A percentile compares a stretch with the other conserved stretches of the same genome.
Conservation (phyloP, 441 rosid species). For the Corymbia citriodora region DNA sequence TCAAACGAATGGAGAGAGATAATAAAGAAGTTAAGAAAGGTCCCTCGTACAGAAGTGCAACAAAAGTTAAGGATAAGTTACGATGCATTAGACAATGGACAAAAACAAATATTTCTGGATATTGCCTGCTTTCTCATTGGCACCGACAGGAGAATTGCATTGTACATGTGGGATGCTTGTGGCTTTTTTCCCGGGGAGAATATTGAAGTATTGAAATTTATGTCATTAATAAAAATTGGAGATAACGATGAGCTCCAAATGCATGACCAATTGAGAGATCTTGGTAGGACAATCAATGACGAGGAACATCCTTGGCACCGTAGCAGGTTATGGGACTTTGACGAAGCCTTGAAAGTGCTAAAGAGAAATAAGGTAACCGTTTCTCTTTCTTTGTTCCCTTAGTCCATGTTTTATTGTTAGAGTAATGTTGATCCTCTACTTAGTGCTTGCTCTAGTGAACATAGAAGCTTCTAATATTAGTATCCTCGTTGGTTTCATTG, state of each 20-base stretch:
- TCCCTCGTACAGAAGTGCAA: not conserved
- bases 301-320: too few relatives aligned
- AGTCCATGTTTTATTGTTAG: too few relatives aligned
- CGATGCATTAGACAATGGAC: not conserved
- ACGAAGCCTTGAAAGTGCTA: too few relatives aligned
- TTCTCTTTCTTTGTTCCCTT: too few relatives aligned
- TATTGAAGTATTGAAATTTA: not conserved
- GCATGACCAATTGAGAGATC: not conserved
- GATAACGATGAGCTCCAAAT: too few relatives aligned
- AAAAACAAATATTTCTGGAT: not conserved
- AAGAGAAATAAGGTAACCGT: too few relatives aligned
- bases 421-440: too few relatives aligned
- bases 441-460: too few relatives aligned
- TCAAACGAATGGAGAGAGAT: not conserved
- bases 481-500: too few relatives aligned
- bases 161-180: not conserved
- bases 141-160: not conserved
- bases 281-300: not conserved
- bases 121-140: not conserved
- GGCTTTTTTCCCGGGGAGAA: not conserved
- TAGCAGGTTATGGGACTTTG: too few relatives aligned
- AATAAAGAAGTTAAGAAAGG: too few relatives aligned
- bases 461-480: too few relatives aligned
- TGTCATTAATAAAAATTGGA: not conserved
- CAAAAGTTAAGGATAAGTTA: not conserved